These are phyloP conservation scores for Macrophomina pseudophaseolina DNA, from an alignment of 2,329 filamentous ascomycete species.

Conservation along the genomic window DNA sequence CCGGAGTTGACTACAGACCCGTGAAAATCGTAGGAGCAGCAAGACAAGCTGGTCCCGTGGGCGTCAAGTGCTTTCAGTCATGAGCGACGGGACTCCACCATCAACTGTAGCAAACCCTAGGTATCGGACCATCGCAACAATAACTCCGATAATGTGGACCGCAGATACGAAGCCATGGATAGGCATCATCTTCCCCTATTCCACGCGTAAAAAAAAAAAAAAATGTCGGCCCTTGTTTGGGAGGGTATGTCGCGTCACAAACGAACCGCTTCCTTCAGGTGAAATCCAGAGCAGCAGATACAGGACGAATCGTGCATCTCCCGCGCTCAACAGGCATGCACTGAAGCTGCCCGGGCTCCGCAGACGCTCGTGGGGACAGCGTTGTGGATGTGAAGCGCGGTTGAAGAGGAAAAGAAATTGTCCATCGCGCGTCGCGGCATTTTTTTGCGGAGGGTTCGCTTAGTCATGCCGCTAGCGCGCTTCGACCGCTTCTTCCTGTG, in stretches of 20 bases:
- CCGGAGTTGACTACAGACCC: not conserved
- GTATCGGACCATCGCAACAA: too few species aligned
- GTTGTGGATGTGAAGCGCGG: constrained; percentile 37
- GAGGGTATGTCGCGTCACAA: constrained; percentile 52
- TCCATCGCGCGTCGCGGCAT: constrained; percentile 27
- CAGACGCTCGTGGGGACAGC: constrained; percentile 11
- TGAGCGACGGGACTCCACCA: not conserved
- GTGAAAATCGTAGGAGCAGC: not conserved
- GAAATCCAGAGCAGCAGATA: constrained; percentile 59
- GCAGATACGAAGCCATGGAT: too few species aligned
- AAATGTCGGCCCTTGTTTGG: not conserved
- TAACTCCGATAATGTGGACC: too few species aligned
- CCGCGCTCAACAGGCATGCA: constrained; percentile 48
- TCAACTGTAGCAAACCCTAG: not conserved
- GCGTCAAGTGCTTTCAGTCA: not conserved
- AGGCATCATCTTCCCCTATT: too few species aligned
- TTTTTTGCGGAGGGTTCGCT: constrained; percentile 32
- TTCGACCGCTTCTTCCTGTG: constrained; percentile 11
- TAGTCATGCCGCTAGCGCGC: constrained; percentile 36
- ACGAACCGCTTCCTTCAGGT: constrained; percentile 57
- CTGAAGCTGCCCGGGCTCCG: constrained; percentile 45
- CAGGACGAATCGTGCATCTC: constrained; percentile 53
- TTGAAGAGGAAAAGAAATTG: constrained; percentile 33
- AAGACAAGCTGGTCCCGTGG: not conserved
- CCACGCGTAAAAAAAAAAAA: too few species aligned